Evolutionary conservation across 2,329 filamentous ascomycete genomes (phyloP).

Genomic region (Didymella exigua): DNA sequence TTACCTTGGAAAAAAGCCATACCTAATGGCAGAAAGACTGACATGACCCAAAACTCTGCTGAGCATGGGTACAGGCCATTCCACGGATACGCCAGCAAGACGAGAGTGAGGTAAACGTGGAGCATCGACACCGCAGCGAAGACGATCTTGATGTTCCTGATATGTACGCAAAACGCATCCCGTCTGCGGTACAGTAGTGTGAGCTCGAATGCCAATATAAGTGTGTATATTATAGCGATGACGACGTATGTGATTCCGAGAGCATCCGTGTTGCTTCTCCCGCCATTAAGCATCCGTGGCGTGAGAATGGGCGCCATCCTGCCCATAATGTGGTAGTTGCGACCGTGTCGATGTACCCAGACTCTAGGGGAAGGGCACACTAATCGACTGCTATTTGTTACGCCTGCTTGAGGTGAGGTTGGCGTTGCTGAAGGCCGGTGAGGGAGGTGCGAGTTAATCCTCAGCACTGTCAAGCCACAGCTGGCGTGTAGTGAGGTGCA

Average conservation of each 20-base stretch:
- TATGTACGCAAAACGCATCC: slow-evolving; percentile 40
- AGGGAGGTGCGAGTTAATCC: not conserved
- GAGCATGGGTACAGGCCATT: slow-evolving; percentile 44
- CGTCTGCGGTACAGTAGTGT: slow-evolving; percentile 39
- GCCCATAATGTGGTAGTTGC: slow-evolving; percentile 31
- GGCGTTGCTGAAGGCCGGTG: not conserved
- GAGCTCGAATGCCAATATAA: slow-evolving; percentile 38
- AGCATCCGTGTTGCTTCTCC: slow-evolving; percentile 37
- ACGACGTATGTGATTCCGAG: slow-evolving; percentile 43
- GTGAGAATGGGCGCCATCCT: slow-evolving; percentile 39
- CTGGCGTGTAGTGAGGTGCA: slow-evolving; percentile 6
- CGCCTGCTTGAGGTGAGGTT: not conserved
- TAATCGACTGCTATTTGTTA: not conserved
- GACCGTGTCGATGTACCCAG: not conserved
- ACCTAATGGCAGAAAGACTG: slow-evolving; percentile 45
- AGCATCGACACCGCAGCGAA: slow-evolving; percentile 44
- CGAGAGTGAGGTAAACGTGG: slow-evolving; percentile 45
- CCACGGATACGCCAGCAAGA: slow-evolving; percentile 46
- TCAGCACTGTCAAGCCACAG: slow-evolving; percentile 10
- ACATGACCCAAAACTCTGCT: slow-evolving; percentile 50
- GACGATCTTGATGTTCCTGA: slow-evolving; percentile 42
- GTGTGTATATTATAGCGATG: slow-evolving; percentile 41
- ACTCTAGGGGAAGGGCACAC: not conserved
- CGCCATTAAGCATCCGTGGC: slow-evolving; percentile 38
- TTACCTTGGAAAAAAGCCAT: slow-evolving; percentile 49